These are phyloP conservation scores for Aspergillus sp. DNA, from an alignment of 2,329 filamentous ascomycete species.

Conservation along the genomic window DNA sequence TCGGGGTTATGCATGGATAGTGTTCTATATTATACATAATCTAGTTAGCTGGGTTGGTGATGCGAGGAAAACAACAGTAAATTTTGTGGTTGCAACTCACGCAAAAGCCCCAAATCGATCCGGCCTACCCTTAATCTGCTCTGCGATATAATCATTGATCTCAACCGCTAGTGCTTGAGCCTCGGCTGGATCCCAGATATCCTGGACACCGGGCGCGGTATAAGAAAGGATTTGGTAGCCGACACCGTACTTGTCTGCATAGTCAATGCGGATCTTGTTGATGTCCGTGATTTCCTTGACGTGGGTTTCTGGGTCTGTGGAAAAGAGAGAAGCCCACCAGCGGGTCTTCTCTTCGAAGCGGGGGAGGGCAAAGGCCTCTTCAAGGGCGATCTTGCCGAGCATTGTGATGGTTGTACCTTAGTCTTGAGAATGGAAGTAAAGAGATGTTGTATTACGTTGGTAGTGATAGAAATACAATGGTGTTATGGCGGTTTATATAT, in stretches of 20 bases:
- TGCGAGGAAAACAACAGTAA: neutral
- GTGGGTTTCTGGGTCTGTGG: constrained; percentile 59
- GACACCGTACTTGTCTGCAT: constrained; percentile 47
- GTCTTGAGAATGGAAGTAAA: neutral
- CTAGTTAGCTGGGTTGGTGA: neutral
- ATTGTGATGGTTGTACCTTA: constrained; percentile 33
- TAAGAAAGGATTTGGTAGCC: constrained; percentile 51
- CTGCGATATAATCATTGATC: constrained; percentile 49
- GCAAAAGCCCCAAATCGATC: constrained; percentile 49
- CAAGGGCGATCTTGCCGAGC: constrained; percentile 62
- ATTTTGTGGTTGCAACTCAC: constrained; percentile 15
- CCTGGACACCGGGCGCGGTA: constrained; percentile 51
- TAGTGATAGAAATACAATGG: neutral
- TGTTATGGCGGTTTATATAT: neutral
- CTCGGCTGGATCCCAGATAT: constrained; percentile 46
- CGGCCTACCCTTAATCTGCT: constrained; percentile 41
- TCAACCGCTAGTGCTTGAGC: constrained; percentile 46
- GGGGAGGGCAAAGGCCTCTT: constrained; percentile 63
- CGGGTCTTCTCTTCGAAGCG: constrained; percentile 58
- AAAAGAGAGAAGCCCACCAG: constrained; percentile 63
- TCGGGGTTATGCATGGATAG: constrained; percentile 43
- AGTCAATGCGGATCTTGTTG: constrained; percentile 43
- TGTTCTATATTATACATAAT: constrained; percentile 20
- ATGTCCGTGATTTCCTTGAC: constrained; percentile 56
- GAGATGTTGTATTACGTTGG: neutral